These are phyloP conservation scores for Bipolaris oryzae DNA, from an alignment of 2,329 filamentous ascomycete species.

Conservation along the genomic window DNA sequence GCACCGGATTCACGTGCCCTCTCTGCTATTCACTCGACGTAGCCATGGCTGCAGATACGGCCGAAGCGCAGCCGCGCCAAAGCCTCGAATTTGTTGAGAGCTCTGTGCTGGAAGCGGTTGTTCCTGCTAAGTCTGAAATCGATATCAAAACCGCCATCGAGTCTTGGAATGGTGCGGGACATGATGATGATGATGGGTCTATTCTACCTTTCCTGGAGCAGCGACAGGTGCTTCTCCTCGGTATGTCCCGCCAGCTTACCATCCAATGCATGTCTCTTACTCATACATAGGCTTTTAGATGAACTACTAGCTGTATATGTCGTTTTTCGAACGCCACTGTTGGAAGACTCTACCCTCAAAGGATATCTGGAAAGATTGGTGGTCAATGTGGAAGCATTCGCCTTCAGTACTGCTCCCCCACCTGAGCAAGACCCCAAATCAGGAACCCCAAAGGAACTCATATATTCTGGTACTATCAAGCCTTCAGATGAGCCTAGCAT, in stretches of 20 bases:
- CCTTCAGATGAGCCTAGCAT: conserved; percentile 40
- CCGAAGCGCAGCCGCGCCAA: conserved; percentile 33
- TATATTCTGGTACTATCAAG: conserved; percentile 58
- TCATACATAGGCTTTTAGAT: conserved; percentile 65
- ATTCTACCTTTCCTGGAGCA: conserved; percentile 64
- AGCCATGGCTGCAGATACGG: conserved; percentile 27
- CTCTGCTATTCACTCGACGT: conserved; percentile 9
- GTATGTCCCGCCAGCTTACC: conserved; percentile 56
- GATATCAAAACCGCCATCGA: conserved; percentile 49
- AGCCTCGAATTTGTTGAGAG: conserved; percentile 49
- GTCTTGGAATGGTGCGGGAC: conserved; percentile 53
- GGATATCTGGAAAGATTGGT: conserved; percentile 67
- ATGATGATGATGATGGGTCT: conserved; percentile 55
- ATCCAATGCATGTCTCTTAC: conserved; percentile 55
- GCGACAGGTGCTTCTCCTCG: conserved; percentile 72
- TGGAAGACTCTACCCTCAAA: conserved; percentile 62
- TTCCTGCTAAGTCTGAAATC: conserved; percentile 45
- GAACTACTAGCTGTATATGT: conserved; percentile 73
- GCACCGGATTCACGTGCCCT: conserved; percentile 28
- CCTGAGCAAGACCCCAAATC: conserved; percentile 48
- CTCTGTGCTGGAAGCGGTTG: conserved; percentile 48
- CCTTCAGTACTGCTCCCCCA: conserved; percentile 58
- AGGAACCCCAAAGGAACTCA: conserved; percentile 57
- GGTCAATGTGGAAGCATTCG: conserved; percentile 70
- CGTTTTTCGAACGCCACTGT: conserved; percentile 68